Base-by-base conservation (phyloP, 176 grass and related monocot species). In the Themeda triandra region DNA sequence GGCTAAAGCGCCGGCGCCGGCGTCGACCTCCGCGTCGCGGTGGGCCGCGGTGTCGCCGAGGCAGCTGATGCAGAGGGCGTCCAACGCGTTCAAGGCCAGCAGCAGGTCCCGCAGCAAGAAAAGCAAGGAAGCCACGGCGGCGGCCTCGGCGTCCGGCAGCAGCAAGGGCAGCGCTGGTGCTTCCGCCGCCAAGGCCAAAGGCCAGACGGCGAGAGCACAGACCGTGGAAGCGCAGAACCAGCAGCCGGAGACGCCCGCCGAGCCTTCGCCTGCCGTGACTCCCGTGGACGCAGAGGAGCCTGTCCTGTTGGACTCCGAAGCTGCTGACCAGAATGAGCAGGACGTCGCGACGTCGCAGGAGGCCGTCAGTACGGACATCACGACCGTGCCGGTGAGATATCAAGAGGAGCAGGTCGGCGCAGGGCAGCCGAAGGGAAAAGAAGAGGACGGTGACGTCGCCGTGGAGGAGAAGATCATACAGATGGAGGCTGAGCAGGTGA, bases 31-130 rank as follows among this genome's bases (percentile, higher is more conserved):
- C 65, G 60, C 83, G 51, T 75, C 81, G 79, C 86, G 84, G 18
- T 87, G 89, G 89, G 79, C 75, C 46, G 68, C 76, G 35, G 80
- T 83, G 80, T 90, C 75, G 27, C 44, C 88, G n/a, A 79, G 40
- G 84, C 68, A 84, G 39, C 75, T 90, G 84, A 84, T 90, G 75
- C 89, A 90, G 89, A 83, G 59, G 75, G 89, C 89, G 10, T 69
- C 89, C 68, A 80, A 87, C 39, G 89, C 84, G 36, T 49, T 87
- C 13, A 90, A 87, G 56, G 40, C 36, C n/a, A 77, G 8, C 70
- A 65, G 40, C 28, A 83, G 67, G 59, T 23, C 69, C 18, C 74
- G 80, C 74, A 10, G 46, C 39, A 90, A 87, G 80, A 69, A 83
- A 19, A 28, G 18, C 27, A 79, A 59, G 8, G 83, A 69, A 12